These are phyloP conservation scores for Daldinia childiae DNA, from an alignment of 495 filamentous ascomycete species.

Conservation along the genomic window DNA sequence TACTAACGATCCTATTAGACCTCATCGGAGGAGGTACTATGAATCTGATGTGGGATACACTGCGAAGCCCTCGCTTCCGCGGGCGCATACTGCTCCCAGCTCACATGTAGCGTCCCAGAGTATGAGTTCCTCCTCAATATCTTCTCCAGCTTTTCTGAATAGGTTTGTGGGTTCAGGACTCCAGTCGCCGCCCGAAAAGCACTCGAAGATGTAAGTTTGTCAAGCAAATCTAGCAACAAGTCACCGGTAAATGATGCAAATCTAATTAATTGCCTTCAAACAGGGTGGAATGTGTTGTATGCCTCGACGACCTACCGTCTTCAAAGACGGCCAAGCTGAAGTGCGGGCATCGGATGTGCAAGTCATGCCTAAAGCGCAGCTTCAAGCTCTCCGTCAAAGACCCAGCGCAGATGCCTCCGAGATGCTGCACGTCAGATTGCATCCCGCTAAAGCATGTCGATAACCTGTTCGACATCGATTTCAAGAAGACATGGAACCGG, in stretches of 20 bases:
- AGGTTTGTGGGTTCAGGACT: slow-evolving; percentile 47
- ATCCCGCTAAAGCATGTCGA: slow-evolving; percentile 82
- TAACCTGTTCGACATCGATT: slow-evolving; percentile 72
- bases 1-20: slow-evolving; percentile 41
- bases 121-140: slow-evolving; percentile 51
- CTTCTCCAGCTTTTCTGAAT: slow-evolving; percentile 48
- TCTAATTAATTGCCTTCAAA: slow-evolving; percentile 36
- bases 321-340: slow-evolving; percentile 71
- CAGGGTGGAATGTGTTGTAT: slow-evolving; percentile 75
- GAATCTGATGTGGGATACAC: slow-evolving; percentile 48
- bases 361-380: slow-evolving; percentile 73
- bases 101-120: slow-evolving; percentile 53
- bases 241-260: slow-evolving; percentile 1
- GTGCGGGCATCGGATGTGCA: slow-evolving; percentile 82
- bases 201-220: slow-evolving; percentile 49
- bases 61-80: slow-evolving; percentile 44
- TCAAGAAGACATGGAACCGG: slow-evolving; percentile 79
- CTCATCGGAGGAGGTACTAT: slow-evolving; percentile 48
- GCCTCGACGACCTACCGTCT: slow-evolving; percentile 67
- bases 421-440: slow-evolving; percentile 74
- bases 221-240: background rate
- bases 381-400: slow-evolving; percentile 79
- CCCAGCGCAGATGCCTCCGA: slow-evolving; percentile 81
- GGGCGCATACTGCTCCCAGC: slow-evolving; percentile 48
- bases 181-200: slow-evolving; percentile 43